Conservation (phyloP, 441 rosid species). For the Eruca vesicaria region DNA sequence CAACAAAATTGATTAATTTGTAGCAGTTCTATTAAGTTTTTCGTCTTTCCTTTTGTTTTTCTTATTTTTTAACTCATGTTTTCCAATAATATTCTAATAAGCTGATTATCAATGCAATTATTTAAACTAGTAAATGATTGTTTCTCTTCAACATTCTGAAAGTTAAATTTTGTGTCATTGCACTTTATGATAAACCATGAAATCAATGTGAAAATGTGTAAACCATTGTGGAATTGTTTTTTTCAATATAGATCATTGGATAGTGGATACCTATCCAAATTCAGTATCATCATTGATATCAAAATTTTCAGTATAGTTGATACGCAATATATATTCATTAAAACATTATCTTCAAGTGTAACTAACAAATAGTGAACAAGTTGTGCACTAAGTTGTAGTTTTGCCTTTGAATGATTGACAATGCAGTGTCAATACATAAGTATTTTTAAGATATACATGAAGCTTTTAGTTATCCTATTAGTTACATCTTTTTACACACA, state of each 20-base stretch:
- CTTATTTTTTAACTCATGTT: neutral
- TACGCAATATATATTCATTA: neutral
- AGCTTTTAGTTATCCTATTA: too few species aligned
- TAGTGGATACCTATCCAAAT: neutral
- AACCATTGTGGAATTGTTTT: neutral
- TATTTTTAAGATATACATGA: too few species aligned
- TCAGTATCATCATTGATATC: neutral
- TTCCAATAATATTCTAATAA: neutral
- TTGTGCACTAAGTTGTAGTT: too few species aligned
- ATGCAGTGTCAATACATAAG: too few species aligned
- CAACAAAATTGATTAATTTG: too few species aligned
- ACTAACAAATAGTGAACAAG: neutral
- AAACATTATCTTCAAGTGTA: neutral
- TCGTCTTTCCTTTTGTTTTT: neutral
- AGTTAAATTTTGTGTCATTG: neutral
- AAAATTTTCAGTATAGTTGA: neutral
- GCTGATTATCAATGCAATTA: neutral
- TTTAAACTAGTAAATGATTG: neutral
- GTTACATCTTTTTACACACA: too few species aligned
- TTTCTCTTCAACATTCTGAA: neutral
- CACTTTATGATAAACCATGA: neutral
- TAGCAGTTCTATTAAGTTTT: too few species aligned
- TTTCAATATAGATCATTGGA: neutral
- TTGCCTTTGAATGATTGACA: too few species aligned
- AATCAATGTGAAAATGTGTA: neutral